These are phyloP conservation scores for Hypsizygus marmoreus DNA, from an alignment of 768 basidiomycete genomes.

Conservation along the genomic window DNA sequence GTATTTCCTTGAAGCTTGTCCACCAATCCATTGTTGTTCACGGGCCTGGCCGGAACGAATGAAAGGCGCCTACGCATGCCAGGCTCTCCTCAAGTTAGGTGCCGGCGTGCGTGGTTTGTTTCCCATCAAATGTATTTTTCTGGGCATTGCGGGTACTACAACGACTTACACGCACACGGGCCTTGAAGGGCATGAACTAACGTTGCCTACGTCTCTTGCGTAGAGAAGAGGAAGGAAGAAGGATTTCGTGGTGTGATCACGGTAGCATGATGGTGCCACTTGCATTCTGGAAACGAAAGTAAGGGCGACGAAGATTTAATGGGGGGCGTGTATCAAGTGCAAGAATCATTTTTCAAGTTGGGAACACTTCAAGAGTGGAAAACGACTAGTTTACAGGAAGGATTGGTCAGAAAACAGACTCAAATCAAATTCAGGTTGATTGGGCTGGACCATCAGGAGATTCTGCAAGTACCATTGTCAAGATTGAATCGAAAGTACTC, in stretches of 20 bases:
- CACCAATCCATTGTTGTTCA: too few relatives aligned
- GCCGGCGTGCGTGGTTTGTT: too few relatives aligned
- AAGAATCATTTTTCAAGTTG: neutral
- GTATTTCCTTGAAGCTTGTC: too few relatives aligned
- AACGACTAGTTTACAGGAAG: too few relatives aligned
- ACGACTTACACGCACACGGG: slow-evolving; percentile 76
- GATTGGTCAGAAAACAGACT: too few relatives aligned
- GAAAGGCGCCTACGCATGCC: slow-evolving; percentile 89
- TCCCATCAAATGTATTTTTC: slow-evolving; percentile 7
- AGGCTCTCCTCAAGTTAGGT: slow-evolving; percentile 66
- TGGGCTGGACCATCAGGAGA: too few relatives aligned
- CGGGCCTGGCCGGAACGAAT: slow-evolving; percentile 80
- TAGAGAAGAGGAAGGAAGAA: slow-evolving; percentile 82
- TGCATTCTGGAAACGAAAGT: slow-evolving; percentile 66
- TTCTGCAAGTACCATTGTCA: too few relatives aligned
- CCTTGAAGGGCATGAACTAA: slow-evolving; percentile 91
- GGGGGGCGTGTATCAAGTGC: slow-evolving; percentile 37
- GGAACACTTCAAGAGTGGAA: too few relatives aligned
- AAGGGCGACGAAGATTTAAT: slow-evolving; percentile 75
- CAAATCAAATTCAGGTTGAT: too few relatives aligned
- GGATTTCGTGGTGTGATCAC: slow-evolving; percentile 81
- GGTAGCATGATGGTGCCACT: slow-evolving; percentile 73
- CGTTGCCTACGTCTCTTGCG: slow-evolving; percentile 85
- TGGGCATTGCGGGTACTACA: slow-evolving; percentile 33
- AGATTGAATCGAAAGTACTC: too few relatives aligned